Conservation (phyloP, 768 basidiomycete species). For the Royoungia palumana region DNA sequence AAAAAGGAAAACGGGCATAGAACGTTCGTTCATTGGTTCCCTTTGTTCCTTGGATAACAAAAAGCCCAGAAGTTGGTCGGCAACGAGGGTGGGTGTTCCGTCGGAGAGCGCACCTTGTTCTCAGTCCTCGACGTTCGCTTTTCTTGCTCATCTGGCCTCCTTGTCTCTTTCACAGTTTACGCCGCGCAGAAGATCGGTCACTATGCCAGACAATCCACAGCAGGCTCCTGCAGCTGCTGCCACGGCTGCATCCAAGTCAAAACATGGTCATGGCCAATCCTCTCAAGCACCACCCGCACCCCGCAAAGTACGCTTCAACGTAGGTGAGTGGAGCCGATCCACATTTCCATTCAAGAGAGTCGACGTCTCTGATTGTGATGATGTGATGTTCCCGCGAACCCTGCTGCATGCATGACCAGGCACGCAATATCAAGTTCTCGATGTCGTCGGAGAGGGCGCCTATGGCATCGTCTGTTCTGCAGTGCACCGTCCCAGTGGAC, state of each 20-base stretch:
- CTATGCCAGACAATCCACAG: constrained; percentile 28
- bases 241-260: constrained; percentile 31
- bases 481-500: constrained; percentile 77
- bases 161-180: constrained; percentile 5
- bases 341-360: background rate
- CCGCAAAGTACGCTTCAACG: constrained; percentile 86
- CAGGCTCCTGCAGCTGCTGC: constrained; percentile 12
- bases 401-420: constrained; percentile 35
- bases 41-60: constrained; percentile 24
- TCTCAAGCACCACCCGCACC: constrained; percentile 54
- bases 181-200: background rate
- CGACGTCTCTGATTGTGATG: background rate
- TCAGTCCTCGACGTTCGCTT: constrained; percentile 6
- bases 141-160: background rate
- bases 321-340: constrained; percentile 45
- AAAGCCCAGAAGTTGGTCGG: constrained; percentile 4
- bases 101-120: constrained; percentile 14
- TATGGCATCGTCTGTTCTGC: constrained; percentile 97
- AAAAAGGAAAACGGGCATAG: constrained; percentile 3
- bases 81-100: background rate
- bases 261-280: constrained; percentile 41
- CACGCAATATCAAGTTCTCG: constrained; percentile 78
- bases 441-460: constrained; percentile 87
- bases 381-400: too few relatives aligned
- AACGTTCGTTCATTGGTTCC: background rate